These are phyloP conservation scores for Psophocarpus tetragonolobus DNA, from an alignment of 306 rosid species.

Conservation along the genomic window DNA sequence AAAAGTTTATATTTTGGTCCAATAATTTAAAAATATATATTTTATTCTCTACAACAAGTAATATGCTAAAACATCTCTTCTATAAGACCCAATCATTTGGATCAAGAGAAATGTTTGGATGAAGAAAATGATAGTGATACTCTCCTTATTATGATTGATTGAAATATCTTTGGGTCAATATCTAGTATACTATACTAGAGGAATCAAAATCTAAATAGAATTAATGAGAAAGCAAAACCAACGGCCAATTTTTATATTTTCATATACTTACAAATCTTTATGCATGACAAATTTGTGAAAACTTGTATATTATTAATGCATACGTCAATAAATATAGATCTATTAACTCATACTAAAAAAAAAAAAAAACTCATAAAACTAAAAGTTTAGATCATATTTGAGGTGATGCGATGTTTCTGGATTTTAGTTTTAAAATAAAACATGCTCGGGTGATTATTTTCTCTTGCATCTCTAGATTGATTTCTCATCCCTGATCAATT, in stretches of 20 bases:
- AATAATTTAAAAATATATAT: background rate
- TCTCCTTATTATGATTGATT: no score
- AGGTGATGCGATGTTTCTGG: no score
- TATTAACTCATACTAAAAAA: no score
- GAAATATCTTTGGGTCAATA: background rate
- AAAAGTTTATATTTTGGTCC: background rate
- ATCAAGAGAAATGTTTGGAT: no score
- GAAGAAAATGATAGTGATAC: no score
- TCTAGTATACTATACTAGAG: background rate
- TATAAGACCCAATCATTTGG: background rate
- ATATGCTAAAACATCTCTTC: background rate
- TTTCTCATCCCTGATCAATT: background rate
- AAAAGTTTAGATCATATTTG: no score
- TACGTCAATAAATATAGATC: no score
- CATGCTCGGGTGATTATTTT: background rate
- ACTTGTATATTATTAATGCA: no score
- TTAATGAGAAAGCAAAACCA: background rate
- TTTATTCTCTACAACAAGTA: background rate
- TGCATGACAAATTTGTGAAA: no score
- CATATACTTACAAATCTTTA: background rate
- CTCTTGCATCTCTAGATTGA: background rate
- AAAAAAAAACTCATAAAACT: background rate
- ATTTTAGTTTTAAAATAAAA: no score
- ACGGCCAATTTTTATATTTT: no score
- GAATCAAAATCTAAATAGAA: background rate